Evolutionary conservation across 2,329 filamentous ascomycete genomes (phyloP), one percentile per base, ranked within the genome.

Genomic region (Diplodia scrobiculata): DNA sequence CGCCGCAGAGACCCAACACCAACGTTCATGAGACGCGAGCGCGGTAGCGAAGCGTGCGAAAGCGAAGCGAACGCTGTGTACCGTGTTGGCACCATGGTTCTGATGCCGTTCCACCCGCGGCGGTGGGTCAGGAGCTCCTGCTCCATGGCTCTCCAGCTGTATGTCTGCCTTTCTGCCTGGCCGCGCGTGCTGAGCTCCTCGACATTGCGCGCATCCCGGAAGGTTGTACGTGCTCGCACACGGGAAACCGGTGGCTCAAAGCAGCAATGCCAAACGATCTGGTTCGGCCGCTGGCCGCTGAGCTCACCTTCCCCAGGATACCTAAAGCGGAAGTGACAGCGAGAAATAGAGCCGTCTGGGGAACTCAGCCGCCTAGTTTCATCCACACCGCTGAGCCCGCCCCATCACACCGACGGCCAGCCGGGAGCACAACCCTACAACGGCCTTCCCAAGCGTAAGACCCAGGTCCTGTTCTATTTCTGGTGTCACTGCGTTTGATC

Each of bases 401-500:
- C 38, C 25, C 19, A 25, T 55, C 5, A 3, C 34, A 41, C 7
- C 25, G 14, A 45, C 29, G 38, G 54, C 41, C 29, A 21, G 54
- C 41, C 36, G 17, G 29, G 38, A 47, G 34, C 36, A 47, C 27
- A 34, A 19, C 55, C 27, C 25, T 27, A 11, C 55, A 48, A 48
- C 14, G 55, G 55, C 19, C 32, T 32, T 59, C 38, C 55, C 47
- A 14, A 50, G 29, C 14, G 58, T 62, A 25, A 62, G 58, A 62
- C 48, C 58, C 14, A 62, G 58, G n/a, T 45, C 25, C 36, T 17
- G 19, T 62, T 62, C 58, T 62, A 47, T 62, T 62, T 62, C 36
- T 7, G n/a, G 58, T 50, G 45, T 7, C 29, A 50, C 34, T n/a
- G 45, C 10, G 29, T 62, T 51, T 62, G 58, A 62, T 62, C 41